Evolutionary conservation across 306 rosid genomes (phyloP).

Genomic region (Senna siamea): DNA sequence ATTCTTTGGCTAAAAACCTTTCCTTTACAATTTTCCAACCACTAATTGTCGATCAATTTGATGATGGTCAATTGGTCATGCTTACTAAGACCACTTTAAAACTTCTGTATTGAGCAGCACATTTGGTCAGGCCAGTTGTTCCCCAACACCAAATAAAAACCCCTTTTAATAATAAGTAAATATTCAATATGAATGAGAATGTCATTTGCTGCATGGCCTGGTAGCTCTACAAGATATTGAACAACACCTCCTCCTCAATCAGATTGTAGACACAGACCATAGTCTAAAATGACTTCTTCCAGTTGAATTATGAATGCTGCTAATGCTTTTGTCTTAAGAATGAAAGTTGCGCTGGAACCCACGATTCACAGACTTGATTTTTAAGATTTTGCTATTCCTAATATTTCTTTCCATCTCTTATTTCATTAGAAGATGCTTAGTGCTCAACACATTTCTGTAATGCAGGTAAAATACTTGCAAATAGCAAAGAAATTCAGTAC

Average conservation of each 20-base stretch:
- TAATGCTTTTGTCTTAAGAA: neutral
- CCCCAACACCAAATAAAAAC: slow-evolving; percentile 1
- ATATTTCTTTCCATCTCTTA: slow-evolving; percentile 18
- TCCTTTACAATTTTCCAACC: slow-evolving; percentile 19
- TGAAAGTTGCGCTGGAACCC: neutral
- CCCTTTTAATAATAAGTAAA: slow-evolving; percentile 24
- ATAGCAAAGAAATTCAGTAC: slow-evolving; percentile 74
- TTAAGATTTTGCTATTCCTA: neutral
- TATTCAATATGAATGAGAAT: slow-evolving; percentile 14
- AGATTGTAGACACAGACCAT: neutral
- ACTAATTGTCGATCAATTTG: slow-evolving; percentile 17
- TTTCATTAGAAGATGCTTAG: slow-evolving; percentile 16
- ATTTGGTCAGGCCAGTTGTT: slow-evolving; percentile 21
- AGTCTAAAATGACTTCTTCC: slow-evolving; percentile 9
- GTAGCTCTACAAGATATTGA: neutral
- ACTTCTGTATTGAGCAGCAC: neutral
- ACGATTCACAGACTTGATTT: neutral
- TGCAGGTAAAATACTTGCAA: slow-evolving; percentile 89
- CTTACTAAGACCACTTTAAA: slow-evolving; percentile 5
- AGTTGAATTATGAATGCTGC: slow-evolving; percentile 15
- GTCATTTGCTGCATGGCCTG: slow-evolving; percentile 14
- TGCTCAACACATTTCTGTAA: slow-evolving; percentile 31
- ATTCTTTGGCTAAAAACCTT: slow-evolving; percentile 26
- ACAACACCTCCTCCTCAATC: neutral
- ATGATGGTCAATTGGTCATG: slow-evolving; percentile 7